These are phyloP conservation scores for Ophiosphaerella narmari DNA, from an alignment of 2,329 filamentous ascomycete species.

Conservation along the genomic window DNA sequence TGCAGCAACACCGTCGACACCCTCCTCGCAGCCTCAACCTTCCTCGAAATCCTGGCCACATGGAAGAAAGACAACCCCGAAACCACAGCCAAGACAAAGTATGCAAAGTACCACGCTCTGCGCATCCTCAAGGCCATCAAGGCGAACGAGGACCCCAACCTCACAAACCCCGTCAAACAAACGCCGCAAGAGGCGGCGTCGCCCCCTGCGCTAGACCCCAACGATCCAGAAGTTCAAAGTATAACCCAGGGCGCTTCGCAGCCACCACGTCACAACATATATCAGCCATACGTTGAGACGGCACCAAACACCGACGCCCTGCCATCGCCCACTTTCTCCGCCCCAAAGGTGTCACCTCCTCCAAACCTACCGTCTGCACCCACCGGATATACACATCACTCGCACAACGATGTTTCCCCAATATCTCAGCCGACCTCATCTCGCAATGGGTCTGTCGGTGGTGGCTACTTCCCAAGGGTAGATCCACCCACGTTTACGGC, in stretches of 20 bases:
- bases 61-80: conserved; percentile 78
- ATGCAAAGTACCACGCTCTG: conserved; percentile 92
- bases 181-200: conserved; percentile 42
- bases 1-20: conserved; percentile 87
- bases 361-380: conserved; percentile 37
- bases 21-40: conserved; percentile 88
- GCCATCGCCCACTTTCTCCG: conserved; percentile 46
- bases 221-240: conserved; percentile 67
- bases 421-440: conserved; percentile 52
- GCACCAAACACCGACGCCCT: conserved; percentile 60
- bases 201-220: conserved; percentile 60
- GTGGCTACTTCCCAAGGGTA: conserved; percentile 62
- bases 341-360: conserved; percentile 54
- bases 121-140: conserved; percentile 90
- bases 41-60: conserved; percentile 84
- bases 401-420: conserved; percentile 59
- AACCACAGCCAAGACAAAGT: conserved; percentile 85
- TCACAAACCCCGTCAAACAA: conserved; percentile 76
- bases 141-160: conserved; percentile 89
- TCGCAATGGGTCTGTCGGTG: conserved; percentile 55
- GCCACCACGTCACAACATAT: conserved; percentile 18
- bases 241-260: conserved; percentile 48
- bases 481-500: conserved; percentile 53
- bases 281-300: conserved; percentile 63
- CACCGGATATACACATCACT: conserved; percentile 33